These are phyloP conservation scores for Wakefieldia striispora DNA, from an alignment of 768 basidiomycete species.

Conservation along the genomic window DNA sequence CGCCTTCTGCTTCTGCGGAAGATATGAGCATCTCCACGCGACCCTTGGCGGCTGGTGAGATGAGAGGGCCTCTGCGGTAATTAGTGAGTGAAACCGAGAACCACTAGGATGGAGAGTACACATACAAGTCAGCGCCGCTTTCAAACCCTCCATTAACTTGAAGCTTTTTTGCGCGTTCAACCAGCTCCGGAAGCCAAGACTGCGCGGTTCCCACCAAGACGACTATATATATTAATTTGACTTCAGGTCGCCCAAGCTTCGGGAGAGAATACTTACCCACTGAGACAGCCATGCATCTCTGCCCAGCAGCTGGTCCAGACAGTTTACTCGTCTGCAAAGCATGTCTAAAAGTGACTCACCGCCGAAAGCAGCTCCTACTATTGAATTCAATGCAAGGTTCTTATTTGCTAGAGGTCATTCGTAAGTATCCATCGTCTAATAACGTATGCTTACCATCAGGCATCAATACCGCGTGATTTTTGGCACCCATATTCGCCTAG, in stretches of 20 bases:
- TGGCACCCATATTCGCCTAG: slow-evolving; percentile 86
- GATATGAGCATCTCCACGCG: slow-evolving; percentile 74
- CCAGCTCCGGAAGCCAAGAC: slow-evolving; percentile 83
- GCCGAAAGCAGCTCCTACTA: slow-evolving; percentile 92
- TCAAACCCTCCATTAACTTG: slow-evolving; percentile 93
- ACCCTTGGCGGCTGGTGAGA: slow-evolving; percentile 78
- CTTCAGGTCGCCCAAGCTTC: not conserved
- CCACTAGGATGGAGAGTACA: not conserved
- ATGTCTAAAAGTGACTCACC: slow-evolving; percentile 42
- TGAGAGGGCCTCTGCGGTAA: slow-evolving; percentile 62
- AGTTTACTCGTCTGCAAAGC: slow-evolving; percentile 19
- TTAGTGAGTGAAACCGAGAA: not conserved
- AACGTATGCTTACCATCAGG: slow-evolving; percentile 67
- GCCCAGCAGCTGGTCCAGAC: slow-evolving; percentile 73
- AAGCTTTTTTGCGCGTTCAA: slow-evolving; percentile 76
- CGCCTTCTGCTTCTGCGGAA: slow-evolving; percentile 77
- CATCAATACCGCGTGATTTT: slow-evolving; percentile 93
- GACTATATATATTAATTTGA: slow-evolving; percentile 35
- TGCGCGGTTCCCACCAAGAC: slow-evolving; percentile 78
- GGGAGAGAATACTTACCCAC: slow-evolving; percentile 54
- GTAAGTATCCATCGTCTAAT: not conserved
- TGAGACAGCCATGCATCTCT: slow-evolving; percentile 96
- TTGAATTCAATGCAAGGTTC: slow-evolving; percentile 87
- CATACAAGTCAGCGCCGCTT: slow-evolving; percentile 73
- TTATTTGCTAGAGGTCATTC: slow-evolving; percentile 65